Evolutionary conservation across 352 stramenopile species (phyloP).

Genomic region (Achlya hypogyna): DNA sequence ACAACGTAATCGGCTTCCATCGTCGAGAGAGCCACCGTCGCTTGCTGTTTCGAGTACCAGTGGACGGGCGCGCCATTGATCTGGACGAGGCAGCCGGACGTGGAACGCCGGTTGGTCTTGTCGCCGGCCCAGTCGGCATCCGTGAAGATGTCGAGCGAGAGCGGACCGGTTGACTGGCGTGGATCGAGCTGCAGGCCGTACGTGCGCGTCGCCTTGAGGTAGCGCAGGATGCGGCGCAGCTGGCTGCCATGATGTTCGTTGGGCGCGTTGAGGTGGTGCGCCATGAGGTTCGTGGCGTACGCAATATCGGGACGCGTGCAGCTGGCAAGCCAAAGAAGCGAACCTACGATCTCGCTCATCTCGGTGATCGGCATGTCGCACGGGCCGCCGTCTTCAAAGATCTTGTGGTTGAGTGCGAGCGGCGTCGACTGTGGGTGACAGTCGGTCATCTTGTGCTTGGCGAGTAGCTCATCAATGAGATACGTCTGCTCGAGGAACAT

Average conservation of each 20-base stretch:
- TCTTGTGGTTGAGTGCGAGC: background rate
- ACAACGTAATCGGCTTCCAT: slow-evolving; percentile 23
- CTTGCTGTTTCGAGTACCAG: slow-evolving; percentile 1
- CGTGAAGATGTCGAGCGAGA: background rate
- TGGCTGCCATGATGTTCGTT: background rate
- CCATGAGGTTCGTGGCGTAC: background rate
- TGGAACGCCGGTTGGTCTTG: slow-evolving; percentile 14
- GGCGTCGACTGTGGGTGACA: too few species aligned
- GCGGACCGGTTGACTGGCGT: background rate
- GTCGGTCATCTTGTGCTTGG: slow-evolving; percentile 7
- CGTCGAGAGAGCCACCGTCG: slow-evolving; percentile 19
- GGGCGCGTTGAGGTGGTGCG: background rate
- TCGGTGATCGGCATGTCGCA: background rate
- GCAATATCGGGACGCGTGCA: slow-evolving; percentile 27
- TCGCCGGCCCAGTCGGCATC: slow-evolving; percentile 19
- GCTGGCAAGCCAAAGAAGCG: slow-evolving; percentile 26
- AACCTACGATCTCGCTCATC: slow-evolving; percentile 23
- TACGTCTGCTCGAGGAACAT: slow-evolving; percentile 22
- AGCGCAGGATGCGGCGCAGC: background rate
- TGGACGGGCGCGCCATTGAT: background rate
- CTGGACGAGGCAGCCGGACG: slow-evolving; percentile 16
- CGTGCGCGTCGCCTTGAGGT: background rate
- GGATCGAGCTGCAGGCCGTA: background rate
- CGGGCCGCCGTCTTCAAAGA: background rate
- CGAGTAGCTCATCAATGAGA: slow-evolving; percentile 22